Evolutionary conservation across 1,284 basidiomycete genomes (phyloP), one percentile per base, ranked within the genome.

Genomic region (Ustilago hordei): DNA sequence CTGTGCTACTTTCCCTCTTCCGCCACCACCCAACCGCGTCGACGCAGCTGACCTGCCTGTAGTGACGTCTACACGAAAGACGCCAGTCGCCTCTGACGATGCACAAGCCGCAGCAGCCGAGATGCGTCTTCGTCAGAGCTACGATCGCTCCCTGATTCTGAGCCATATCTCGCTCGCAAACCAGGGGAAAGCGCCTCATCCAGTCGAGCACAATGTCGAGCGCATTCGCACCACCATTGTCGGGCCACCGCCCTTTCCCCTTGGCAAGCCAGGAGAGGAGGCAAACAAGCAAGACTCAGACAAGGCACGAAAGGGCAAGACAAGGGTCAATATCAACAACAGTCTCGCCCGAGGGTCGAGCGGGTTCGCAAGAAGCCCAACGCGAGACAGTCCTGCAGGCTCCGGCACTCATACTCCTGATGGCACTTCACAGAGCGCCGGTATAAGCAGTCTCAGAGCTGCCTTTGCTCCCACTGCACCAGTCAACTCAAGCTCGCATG

Each of bases 121-220:
- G 50, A 50, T 28, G 23, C 65, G 75, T 1, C 56, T 79, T 15
- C 74, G 79, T 34, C 57, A 69, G 35, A 71, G 82, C 45, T 86
- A 84, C 66, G 81, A 85, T 39, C 73, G 77, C 11, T 64, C 69
- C 12, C 60, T 83, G 8, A 72, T 85, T 4, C 52, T 75, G 17
- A 60, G 67, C 35, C 82, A 84, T 59, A 61, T 83, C 55, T 54
- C 65, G 4, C 59, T 85, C n/a, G 74, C 73, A 3, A 71, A 75
- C 19, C 50, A 62, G n/a, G 84, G 84, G 23, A 70, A 72, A 23
- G 80, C 71, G 35, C 82, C 82, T 5, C 69, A 74, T 36, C 66
- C 75, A 1, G 47, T 70, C 32, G 74, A 81, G 38, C 81, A 86
- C 69, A 80, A 80, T 31, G 82, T 84, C 23, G 84, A 86, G 60